Conservation (phyloP, 768 basidiomycete species). For the Boletus subparvulus region DNA sequence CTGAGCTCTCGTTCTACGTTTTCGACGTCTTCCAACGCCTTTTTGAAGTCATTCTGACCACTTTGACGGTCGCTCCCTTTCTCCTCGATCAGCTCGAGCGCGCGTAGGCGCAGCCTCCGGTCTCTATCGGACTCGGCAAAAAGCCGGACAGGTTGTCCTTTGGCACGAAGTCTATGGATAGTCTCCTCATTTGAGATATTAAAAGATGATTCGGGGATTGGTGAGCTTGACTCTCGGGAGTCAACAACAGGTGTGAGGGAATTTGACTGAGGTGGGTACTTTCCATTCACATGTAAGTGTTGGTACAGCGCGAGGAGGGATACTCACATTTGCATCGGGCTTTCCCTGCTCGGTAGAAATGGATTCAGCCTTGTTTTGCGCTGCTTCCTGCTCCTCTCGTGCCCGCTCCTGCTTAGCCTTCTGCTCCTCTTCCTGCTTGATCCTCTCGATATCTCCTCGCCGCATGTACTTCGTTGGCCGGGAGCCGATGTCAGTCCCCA, state of each 20-base stretch:
- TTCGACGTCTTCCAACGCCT: conserved; percentile 84
- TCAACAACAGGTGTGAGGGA: conserved; percentile 40
- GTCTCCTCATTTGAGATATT: conserved; percentile 95
- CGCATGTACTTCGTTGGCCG: conserved; percentile 86
- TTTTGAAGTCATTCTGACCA: conserved; percentile 95
- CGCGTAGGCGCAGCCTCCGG: conserved; percentile 81
- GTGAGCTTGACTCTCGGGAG: conserved; percentile 40
- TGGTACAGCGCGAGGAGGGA: conserved; percentile 1
- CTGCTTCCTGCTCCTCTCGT: conserved; percentile 35
- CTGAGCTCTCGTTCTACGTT: conserved; percentile 67
- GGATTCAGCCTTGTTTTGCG: conserved; percentile 14
- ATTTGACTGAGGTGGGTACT: conserved; percentile 39
- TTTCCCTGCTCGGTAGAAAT: conserved; percentile 25
- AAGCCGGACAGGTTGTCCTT: conserved; percentile 91
- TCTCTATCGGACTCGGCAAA: conserved; percentile 98
- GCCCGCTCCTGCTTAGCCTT: conserved; percentile 32
- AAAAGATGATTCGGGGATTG: conserved; percentile 49
- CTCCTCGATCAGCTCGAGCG: conserved; percentile 94
- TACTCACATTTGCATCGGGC: conserved; percentile 45
- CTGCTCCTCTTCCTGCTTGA: conserved; percentile 48
- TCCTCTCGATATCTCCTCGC: conserved; percentile 81
- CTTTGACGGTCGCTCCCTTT: conserved; percentile 75
- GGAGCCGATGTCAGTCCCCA: conserved; percentile 45
- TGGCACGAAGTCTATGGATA: conserved; percentile 80
- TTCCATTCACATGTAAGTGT: conserved; percentile 46